Conservation (phyloP, 805 yeast genomes). For the Candida incommunis region DNA sequence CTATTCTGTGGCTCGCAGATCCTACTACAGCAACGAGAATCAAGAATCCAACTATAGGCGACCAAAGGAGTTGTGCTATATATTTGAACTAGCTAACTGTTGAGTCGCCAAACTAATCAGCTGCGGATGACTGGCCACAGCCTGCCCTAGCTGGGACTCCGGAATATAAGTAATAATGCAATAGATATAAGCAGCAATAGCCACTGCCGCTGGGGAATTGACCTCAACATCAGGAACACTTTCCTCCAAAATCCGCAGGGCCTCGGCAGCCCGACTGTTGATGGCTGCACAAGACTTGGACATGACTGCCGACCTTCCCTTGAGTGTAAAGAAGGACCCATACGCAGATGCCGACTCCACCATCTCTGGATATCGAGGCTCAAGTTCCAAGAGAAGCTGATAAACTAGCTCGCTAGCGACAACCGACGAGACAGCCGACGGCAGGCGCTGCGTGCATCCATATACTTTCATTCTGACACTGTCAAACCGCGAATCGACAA, state of each 20-base stretch:
- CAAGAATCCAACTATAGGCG: conserved; percentile 47
- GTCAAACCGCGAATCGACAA: neutral
- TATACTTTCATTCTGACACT: neutral
- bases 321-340: neutral
- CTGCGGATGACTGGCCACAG: neutral
- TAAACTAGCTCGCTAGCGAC: conserved; percentile 5
- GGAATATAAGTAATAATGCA: conserved; percentile 1
- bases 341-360: conserved; percentile 4
- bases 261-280: neutral
- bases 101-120: neutral
- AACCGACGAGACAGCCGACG: conserved; percentile 1
- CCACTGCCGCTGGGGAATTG: neutral
- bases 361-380: conserved; percentile 7
- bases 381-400: conserved; percentile 5
- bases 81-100: neutral
- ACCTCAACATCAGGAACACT: neutral
- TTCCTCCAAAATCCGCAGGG: neutral
- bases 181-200: neutral
- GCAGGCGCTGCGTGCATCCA: conserved; percentile 4
- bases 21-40: conserved; percentile 44
- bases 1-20: conserved; percentile 86
- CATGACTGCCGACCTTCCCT: neutral
- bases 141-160: neutral
- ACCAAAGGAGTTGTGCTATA: too few species aligned
- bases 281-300: neutral